Conservation (phyloP, 2,329 filamentous ascomycete species). For the Colletotrichum musicola region DNA sequence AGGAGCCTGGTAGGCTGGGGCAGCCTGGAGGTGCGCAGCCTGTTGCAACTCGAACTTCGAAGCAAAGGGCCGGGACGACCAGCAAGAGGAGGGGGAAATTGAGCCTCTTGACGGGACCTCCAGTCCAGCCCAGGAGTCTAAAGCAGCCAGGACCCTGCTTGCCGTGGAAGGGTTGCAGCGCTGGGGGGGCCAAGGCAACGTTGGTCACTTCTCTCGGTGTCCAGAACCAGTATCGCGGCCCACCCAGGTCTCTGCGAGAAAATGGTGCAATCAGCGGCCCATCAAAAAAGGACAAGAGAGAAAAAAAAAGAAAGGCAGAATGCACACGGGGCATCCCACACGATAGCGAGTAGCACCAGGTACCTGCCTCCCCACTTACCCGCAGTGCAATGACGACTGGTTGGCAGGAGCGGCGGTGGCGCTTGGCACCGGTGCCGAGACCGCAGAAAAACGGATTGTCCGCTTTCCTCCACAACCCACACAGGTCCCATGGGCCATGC, state of each 20-base stretch:
- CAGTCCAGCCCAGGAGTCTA: constrained; percentile 15
- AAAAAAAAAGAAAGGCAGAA: not conserved
- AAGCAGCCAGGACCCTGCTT: constrained; percentile 28
- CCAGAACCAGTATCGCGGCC: constrained; percentile 28
- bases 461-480: constrained; percentile 7
- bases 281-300: not conserved
- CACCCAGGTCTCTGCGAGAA: not conserved
- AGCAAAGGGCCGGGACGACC: not conserved
- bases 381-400: constrained; percentile 22
- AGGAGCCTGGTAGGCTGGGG: not conserved
- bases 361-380: constrained; percentile 9
- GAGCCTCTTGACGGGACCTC: constrained; percentile 27
- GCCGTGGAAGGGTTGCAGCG: constrained; percentile 26
- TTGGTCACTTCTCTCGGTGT: constrained; percentile 34
- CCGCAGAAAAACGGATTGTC: constrained; percentile 32
- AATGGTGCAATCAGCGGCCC: constrained; percentile 29
- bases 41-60: not conserved
- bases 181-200: constrained; percentile 9
- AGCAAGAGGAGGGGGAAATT: not conserved
- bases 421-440: constrained; percentile 34
- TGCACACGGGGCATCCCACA: not conserved
- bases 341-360: not conserved
- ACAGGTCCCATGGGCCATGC: constrained; percentile 9
- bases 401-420: constrained; percentile 8
- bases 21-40: too few species aligned